Evolutionary conservation across 257 asterid genomes (phyloP).

Genomic region (Nicotiana attenuata): DNA sequence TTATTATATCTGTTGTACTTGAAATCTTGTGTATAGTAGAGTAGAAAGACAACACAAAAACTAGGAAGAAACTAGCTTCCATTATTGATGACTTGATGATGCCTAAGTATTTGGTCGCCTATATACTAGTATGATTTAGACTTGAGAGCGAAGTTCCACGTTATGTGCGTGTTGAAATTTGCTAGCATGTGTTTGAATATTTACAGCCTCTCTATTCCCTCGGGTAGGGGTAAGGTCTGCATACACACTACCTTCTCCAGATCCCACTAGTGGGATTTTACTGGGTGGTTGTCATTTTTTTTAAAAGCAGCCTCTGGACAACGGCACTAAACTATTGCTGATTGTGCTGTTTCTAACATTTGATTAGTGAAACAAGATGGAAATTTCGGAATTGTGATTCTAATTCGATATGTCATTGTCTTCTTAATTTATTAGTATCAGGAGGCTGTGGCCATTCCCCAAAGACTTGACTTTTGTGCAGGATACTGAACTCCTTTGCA

Average conservation of each 20-base stretch:
- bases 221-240: no score
- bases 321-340: neutral
- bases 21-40: neutral
- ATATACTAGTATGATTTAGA: neutral
- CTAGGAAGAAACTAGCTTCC: neutral
- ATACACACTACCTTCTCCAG: no score
- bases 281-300: neutral
- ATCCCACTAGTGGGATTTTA: no score
- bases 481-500: no score
- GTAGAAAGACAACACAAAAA: neutral
- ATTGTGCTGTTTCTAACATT: neutral
- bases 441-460: no score
- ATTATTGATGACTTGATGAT: no score
- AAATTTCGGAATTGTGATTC: neutral
- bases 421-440: neutral
- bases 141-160: neutral
- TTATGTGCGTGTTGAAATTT: neutral
- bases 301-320: neutral
- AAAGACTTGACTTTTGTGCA: no score
- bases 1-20: slow-evolving; percentile 5
- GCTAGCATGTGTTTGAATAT: neutral
- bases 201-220: neutral
- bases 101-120: neutral
- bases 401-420: neutral
- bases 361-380: neutral